A percentile compares a stretch with the other conserved stretches of the same genome.
Evolutionary conservation across 495 filamentous ascomycete species (phyloP).

Genomic region (Trichoderma erinaceum): DNA sequence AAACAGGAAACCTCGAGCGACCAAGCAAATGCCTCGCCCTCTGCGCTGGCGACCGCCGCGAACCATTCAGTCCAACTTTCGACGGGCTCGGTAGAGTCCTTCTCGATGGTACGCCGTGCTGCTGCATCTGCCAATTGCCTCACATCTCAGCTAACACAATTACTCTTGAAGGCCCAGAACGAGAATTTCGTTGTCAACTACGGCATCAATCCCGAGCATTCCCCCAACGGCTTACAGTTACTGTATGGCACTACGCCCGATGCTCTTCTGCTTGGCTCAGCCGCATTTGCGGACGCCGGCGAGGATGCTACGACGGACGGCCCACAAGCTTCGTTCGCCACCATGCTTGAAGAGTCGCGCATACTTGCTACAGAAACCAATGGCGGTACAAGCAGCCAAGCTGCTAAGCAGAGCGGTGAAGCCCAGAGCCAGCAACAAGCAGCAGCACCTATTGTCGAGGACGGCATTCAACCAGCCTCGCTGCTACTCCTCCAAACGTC

Average conservation of each 20-base stretch:
- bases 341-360: background rate
- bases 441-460: background rate
- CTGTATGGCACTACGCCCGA: background rate
- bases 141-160: background rate
- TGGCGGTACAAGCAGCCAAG: background rate
- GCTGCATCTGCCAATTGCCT: background rate
- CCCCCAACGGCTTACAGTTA: background rate
- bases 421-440: background rate
- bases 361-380: background rate
- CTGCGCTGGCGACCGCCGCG: constrained; percentile 2
- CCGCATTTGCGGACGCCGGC: background rate
- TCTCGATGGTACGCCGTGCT: background rate
- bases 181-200: background rate
- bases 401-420: background rate
- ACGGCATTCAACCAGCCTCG: background rate
- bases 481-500: background rate
- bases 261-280: background rate
- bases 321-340: background rate
- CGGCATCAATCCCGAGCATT: background rate
- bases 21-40: background rate
- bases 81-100: background rate
- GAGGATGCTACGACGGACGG: background rate
- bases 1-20: background rate
- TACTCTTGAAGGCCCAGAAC: background rate
- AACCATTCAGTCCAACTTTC: background rate